Evolutionary conservation across 2,329 filamentous ascomycete species (phyloP).

Genomic region (Aspergillus aculeatinus): DNA sequence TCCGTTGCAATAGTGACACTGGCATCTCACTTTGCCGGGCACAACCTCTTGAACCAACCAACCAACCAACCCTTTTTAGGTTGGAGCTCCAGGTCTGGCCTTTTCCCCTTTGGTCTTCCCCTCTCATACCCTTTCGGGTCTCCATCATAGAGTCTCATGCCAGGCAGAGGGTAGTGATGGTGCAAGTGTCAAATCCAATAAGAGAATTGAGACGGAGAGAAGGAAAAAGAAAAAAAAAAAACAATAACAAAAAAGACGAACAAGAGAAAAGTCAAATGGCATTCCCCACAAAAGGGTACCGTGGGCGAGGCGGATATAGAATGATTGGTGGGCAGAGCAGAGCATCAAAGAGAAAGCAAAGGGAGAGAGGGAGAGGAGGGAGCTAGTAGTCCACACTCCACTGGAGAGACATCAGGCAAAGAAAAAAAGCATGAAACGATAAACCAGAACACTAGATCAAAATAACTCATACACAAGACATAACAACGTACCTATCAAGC

Average conservation of each 20-base stretch:
- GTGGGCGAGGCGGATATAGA: conserved; percentile 3
- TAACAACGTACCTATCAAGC: conserved; percentile 15
- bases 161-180: not conserved
- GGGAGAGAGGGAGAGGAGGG: not conserved
- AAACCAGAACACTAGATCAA: not conserved
- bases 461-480: not conserved
- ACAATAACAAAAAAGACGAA: conserved; percentile 2
- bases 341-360: conserved; percentile 8
- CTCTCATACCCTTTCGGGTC: conserved; percentile 2
- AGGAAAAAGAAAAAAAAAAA: conserved; percentile 5
- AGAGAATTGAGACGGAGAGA: not conserved
- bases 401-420: not conserved
- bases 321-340: conserved; percentile 7
- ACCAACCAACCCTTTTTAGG: not conserved
- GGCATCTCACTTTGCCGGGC: not conserved
- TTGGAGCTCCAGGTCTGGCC: not conserved
- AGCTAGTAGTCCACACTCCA: conserved; percentile 6
- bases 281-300: conserved; percentile 8
- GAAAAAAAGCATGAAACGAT: not conserved
- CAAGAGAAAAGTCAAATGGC: not conserved
- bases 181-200: conserved; percentile 5
- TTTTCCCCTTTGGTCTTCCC: not conserved
- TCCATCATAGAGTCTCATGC: conserved; percentile 1
- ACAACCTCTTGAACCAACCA: too few species aligned
- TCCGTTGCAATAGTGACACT: conserved; percentile 8